Conservation (phyloP, 768 basidiomycete species). For the Pleurotus platypus region DNA sequence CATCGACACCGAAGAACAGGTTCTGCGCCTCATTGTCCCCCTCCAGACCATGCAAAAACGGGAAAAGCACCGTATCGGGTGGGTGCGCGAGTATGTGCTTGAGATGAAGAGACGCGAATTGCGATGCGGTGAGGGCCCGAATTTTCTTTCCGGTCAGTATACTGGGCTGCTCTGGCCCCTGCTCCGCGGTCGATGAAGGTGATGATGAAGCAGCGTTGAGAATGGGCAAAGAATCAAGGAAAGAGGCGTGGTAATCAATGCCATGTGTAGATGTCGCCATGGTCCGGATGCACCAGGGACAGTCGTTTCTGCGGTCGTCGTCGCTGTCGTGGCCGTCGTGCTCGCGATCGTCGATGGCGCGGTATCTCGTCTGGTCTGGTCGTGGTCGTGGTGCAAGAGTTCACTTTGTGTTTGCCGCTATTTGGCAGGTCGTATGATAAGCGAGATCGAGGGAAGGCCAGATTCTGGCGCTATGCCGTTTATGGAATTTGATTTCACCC, state of each 20-base stretch:
- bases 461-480: too few relatives aligned
- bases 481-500: too few relatives aligned
- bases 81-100: slow-evolving; percentile 66
- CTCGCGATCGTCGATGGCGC: background rate
- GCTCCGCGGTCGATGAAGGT: background rate
- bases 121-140: slow-evolving; percentile 29
- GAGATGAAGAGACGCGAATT: slow-evolving; percentile 62
- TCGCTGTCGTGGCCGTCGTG: background rate
- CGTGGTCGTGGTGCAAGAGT: too few relatives aligned
- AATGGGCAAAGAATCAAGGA: slow-evolving; percentile 21
- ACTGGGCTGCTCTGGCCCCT: background rate
- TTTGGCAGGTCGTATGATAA: too few relatives aligned
- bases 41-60: slow-evolving; percentile 86
- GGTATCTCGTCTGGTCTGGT: background rate
- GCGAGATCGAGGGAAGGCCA: too few relatives aligned
- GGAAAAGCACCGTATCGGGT: slow-evolving; percentile 80
- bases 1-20: slow-evolving; percentile 59
- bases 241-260: slow-evolving; percentile 18
- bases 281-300: background rate
- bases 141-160: slow-evolving; percentile 12
- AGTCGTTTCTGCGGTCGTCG: background rate
- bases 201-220: background rate
- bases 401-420: too few relatives aligned
- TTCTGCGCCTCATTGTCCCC: slow-evolving; percentile 78
- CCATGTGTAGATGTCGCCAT: slow-evolving; percentile 12